These are phyloP conservation scores for Kingdonia uniflora DNA, from an alignment of 164 flowering plant genomes.

Conservation along the genomic window DNA sequence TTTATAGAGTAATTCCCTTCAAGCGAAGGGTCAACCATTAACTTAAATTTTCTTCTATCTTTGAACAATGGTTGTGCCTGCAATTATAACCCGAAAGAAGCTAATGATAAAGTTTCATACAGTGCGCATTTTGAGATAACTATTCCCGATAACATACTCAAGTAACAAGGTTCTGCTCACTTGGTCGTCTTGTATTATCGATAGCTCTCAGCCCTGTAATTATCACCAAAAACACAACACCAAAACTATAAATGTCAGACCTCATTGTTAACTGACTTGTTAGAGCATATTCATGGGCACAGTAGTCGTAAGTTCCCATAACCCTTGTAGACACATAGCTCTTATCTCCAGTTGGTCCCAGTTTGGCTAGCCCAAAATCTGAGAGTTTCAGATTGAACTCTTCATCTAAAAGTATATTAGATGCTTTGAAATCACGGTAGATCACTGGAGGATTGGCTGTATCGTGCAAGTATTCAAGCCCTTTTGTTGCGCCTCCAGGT, in stretches of 20 bases:
- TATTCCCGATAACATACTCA: slow-evolving; percentile 37
- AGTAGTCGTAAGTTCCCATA: slow-evolving; percentile 75
- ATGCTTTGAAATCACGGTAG: slow-evolving; percentile 69
- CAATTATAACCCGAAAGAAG: not conserved
- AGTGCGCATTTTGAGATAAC: not conserved
- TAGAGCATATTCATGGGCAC: slow-evolving; percentile 68
- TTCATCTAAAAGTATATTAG: slow-evolving; percentile 60
- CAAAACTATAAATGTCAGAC: slow-evolving; percentile 79
- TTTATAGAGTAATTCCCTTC: slow-evolving; percentile 45
- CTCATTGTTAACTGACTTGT: slow-evolving; percentile 66
- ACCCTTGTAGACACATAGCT: slow-evolving; percentile 72
- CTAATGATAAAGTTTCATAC: not conserved
- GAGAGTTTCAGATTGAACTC: slow-evolving; percentile 63
- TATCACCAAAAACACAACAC: slow-evolving; percentile 69
- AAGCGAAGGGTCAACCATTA: slow-evolving; percentile 65
- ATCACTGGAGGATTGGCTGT: slow-evolving; percentile 61
- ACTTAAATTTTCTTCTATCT: slow-evolving; percentile 45
- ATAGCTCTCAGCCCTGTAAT: slow-evolving; percentile 71
- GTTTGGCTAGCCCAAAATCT: slow-evolving; percentile 73
- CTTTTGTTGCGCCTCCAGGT: slow-evolving; percentile 63
- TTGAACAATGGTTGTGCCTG: slow-evolving; percentile 69
- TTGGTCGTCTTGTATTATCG: slow-evolving; percentile 40
- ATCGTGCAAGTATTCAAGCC: slow-evolving; percentile 70
- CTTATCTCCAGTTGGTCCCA: slow-evolving; percentile 64
- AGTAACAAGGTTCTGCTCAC: slow-evolving; percentile 51